phyloP scores from a whole-genome alignment of 176 grass and related monocot species.

The Secale cereale region DNA sequence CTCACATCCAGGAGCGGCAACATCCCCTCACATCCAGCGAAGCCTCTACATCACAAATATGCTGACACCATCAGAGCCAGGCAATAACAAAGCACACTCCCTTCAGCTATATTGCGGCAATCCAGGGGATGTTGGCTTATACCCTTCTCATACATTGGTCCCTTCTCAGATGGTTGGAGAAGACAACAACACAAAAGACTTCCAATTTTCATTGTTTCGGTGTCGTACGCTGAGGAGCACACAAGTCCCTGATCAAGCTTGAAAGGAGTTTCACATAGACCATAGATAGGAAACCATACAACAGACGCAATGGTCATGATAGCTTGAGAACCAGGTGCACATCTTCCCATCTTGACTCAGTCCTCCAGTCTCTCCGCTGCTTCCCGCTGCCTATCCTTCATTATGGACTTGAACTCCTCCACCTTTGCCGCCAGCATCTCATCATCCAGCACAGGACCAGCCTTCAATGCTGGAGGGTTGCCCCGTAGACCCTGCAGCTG shows the following conservation, averaged over 20 bases:
- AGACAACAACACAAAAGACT: slow-evolving; percentile 67
- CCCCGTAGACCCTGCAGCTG: not conserved
- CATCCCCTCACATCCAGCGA: slow-evolving; percentile 78
- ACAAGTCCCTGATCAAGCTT: slow-evolving; percentile 79
- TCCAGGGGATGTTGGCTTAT: slow-evolving; percentile 5
- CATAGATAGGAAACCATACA: slow-evolving; percentile 59
- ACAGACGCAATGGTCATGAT: not conserved
- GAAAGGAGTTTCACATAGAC: slow-evolving; percentile 66
- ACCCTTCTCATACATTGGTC: slow-evolving; percentile 72
- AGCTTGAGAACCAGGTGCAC: not conserved
- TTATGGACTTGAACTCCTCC: not conserved
- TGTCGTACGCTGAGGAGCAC: slow-evolving; percentile 70
- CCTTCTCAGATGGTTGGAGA: slow-evolving; percentile 79
- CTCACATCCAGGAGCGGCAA: slow-evolving; percentile 50
- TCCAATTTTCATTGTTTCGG: slow-evolving; percentile 64
- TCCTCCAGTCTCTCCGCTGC: not conserved
- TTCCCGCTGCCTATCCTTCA: not conserved
- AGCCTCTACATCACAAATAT: slow-evolving; percentile 58
- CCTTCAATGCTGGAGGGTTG: not conserved
- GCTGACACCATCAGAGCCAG: slow-evolving; percentile 1
- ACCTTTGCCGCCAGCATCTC: not conserved
- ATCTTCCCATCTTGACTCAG: not conserved
- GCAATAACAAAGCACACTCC: not conserved
- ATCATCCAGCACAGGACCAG: not conserved
- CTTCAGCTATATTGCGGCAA: not conserved